Percentiles rank a stretch among this genome's conserved stretches.
Evolutionary conservation across 345 rosid species (phyloP).

Genomic region (Gossypium anomalum): DNA sequence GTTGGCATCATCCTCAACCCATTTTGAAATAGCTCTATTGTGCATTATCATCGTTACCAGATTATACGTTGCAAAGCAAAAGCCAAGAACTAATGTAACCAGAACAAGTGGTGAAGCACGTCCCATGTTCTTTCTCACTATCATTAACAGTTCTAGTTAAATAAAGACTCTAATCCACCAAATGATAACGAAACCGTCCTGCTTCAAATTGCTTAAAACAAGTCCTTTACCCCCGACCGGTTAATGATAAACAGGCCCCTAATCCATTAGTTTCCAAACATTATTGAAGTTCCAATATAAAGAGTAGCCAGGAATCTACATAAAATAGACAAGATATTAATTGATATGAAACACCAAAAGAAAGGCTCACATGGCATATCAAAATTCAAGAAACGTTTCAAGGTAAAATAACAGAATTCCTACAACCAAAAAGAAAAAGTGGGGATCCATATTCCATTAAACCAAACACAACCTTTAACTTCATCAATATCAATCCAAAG

Average conservation of each 20-base stretch:
- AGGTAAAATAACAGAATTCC: not conserved
- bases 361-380: not conserved
- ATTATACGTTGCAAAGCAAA: conserved; percentile 75
- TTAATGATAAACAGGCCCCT: not conserved
- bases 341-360: not conserved
- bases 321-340: not conserved
- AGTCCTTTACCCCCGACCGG: not conserved
- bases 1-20: conserved; percentile 26
- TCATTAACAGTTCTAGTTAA: conserved; percentile 20
- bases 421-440: not conserved
- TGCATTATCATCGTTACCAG: conserved; percentile 48
- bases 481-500: not conserved
- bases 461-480: conserved; percentile 2
- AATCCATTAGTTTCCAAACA: conserved; percentile 2
- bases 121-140: conserved; percentile 42
- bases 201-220: not conserved
- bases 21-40: conserved; percentile 38
- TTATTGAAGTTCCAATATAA: not conserved
- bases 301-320: not conserved
- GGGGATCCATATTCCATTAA: not conserved
- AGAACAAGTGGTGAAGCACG: conserved; percentile 56
- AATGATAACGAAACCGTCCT: not conserved
- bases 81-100: conserved; percentile 58
- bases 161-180: conserved; percentile 1
- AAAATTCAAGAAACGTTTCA: not conserved